Base-by-base conservation (phyloP, 192 early-diverging fungal species). In the Gorgonomyces haynaldii region DNA sequence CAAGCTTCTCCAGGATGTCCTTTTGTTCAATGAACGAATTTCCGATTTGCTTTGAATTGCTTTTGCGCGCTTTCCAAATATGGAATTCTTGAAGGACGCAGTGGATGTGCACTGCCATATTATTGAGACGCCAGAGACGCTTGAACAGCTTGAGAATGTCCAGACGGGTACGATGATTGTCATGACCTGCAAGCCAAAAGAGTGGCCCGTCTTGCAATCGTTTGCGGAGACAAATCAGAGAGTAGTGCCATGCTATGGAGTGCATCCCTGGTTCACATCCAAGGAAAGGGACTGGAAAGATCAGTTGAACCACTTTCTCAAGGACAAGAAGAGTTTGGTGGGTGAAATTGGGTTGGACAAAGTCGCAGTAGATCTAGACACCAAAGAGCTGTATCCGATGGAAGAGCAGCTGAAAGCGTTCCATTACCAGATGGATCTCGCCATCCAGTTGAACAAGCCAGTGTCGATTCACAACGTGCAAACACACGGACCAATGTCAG, bases 391-490 rank as follows among this genome's bases (percentile, higher is more conserved):
- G 50, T 52, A 65, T 69, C 50, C 70, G 45, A 21, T 69, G 41
- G 31, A 63, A 42, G 21, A 51, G 50, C 82, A 84, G 47, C 8
- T 76, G 28, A 39, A 44, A 1, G 29, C 85, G 10, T 72, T 91
- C 3, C 62, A 69, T 6, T 56, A 57, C 26, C 91, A 96, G 57
- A 54, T 88, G 6, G 60, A 69, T 20, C 49, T 96, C 19, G 89
- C 88, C 2, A 67, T 70, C 15, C 71, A 77, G 3, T 46, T 84
- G 20, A 24, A 61, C 19, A 63, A 81, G 9, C 66, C 76, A 0
- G 78, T 84, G 16, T 84, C 78, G 25, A 57, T 91, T 30, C 88
- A 94, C 56, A 79, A 76, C 49, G 90, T 93, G 17, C 84, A 79
- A 35, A 76, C 79, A 15, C 81, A 81, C 42, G 85, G 85, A 1